Conservation (phyloP, 2,329 filamentous ascomycete species). For the Aspergillus proliferans region DNA sequence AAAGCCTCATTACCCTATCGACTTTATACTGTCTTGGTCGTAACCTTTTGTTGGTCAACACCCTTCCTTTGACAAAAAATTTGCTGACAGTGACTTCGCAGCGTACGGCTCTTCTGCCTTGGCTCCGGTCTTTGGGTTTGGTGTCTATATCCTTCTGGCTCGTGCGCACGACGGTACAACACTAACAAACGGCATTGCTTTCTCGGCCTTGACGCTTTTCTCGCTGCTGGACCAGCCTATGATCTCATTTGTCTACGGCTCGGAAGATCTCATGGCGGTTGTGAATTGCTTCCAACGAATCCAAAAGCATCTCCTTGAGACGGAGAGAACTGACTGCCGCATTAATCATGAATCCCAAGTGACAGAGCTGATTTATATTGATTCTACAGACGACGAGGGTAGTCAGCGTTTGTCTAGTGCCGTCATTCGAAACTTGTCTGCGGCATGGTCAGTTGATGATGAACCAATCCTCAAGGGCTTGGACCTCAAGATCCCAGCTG, state of each 20-base stretch:
- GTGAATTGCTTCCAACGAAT: slow-evolving; percentile 44
- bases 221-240: slow-evolving; percentile 43
- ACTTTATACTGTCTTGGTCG: slow-evolving; percentile 37
- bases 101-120: slow-evolving; percentile 13
- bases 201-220: slow-evolving; percentile 45
- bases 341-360: slow-evolving; percentile 6
- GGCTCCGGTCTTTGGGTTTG: slow-evolving; percentile 13
- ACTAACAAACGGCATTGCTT: slow-evolving; percentile 27
- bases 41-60: slow-evolving; percentile 28
- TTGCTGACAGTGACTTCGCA: slow-evolving; percentile 1
- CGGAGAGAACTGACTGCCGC: slow-evolving; percentile 24
- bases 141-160: slow-evolving; percentile 10
- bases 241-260: slow-evolving; percentile 40
- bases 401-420: not conserved
- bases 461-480: slow-evolving; percentile 36
- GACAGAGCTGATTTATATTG: too few relatives aligned
- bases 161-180: slow-evolving; percentile 5
- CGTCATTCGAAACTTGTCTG: not conserved
- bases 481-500: slow-evolving; percentile 35
- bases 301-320: slow-evolving; percentile 39
- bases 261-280: slow-evolving; percentile 40
- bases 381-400: too few relatives aligned
- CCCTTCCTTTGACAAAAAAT: slow-evolving; percentile 6
- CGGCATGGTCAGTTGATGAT: not conserved
- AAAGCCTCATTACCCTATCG: slow-evolving; percentile 37